phyloP scores from a whole-genome alignment of 768 basidiomycete genomes.

The Kwoniella mangroviensis region DNA sequence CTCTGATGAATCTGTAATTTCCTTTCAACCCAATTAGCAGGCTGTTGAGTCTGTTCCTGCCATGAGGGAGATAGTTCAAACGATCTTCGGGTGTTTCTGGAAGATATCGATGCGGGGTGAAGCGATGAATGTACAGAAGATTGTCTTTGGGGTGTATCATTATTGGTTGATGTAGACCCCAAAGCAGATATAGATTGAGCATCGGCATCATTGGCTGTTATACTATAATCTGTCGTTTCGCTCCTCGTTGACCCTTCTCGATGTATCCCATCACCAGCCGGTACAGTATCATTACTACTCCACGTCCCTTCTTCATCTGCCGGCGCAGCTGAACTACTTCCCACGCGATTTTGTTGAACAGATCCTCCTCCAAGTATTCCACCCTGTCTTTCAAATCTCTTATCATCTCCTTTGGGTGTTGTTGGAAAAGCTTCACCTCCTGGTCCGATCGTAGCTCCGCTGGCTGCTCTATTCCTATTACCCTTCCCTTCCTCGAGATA shows the following conservation, averaged over 20 bases:
- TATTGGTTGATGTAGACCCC: background rate
- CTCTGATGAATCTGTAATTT: conserved; percentile 54
- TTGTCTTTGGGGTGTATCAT: conserved; percentile 24
- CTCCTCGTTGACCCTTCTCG: conserved; percentile 15
- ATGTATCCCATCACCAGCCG: background rate
- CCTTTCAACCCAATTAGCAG: conserved; percentile 52
- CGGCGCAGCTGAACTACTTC: background rate
- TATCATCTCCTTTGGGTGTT: conserved; percentile 15
- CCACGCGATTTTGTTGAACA: background rate
- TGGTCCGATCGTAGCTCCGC: conserved; percentile 22
- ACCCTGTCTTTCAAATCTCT: conserved; percentile 11
- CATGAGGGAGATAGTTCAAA: conserved; percentile 45
- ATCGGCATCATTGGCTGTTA: conserved; percentile 9
- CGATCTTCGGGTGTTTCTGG: conserved; percentile 20
- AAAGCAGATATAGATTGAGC: conserved; percentile 14
- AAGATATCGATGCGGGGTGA: conserved; percentile 24
- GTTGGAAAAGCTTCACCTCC: conserved; percentile 12
- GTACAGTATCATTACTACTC: conserved; percentile 23
- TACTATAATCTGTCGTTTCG: conserved; percentile 13
- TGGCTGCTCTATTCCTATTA: conserved; percentile 21
- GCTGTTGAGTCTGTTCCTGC: conserved; percentile 40
- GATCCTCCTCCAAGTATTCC: conserved; percentile 17
- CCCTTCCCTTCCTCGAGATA: conserved; percentile 10
- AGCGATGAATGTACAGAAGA: conserved; percentile 28
- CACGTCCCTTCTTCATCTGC: conserved; percentile 24